A percentile compares a stretch with the other conserved stretches of the same genome.
Conservation (phyloP, 495 filamentous ascomycete genomes). For the Lasiosphaeria hispida region DNA sequence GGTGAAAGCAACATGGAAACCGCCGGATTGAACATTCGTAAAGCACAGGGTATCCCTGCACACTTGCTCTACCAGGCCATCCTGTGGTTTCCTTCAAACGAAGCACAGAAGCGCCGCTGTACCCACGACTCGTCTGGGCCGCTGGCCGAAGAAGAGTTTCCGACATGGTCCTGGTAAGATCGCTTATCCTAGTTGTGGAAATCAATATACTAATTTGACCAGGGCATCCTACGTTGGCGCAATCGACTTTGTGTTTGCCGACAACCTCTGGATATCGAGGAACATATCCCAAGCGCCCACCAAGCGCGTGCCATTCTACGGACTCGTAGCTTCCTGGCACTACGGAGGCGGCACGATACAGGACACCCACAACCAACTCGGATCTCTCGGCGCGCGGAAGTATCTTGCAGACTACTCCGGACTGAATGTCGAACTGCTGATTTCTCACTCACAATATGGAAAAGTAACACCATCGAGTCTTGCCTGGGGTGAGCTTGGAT, state of each 20-base stretch:
- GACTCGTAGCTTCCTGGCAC: not conserved
- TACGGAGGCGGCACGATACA: not conserved
- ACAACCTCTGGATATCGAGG: not conserved
- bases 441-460: no score
- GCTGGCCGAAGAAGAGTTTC: no score
- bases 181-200: no score
- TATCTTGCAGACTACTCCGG: no score
- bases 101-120: not conserved
- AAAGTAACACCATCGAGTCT: no score
- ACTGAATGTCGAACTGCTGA: no score
- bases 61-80: not conserved
- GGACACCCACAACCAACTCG: not conserved
- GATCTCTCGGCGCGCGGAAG: not conserved
- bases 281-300: not conserved
- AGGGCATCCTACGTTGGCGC: not conserved
- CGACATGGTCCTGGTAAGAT: no score
- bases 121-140: no score
- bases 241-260: not conserved
- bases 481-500: not conserved
- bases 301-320: not conserved
- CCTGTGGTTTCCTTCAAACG: not conserved
- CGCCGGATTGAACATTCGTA: not conserved
- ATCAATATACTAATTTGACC: not conserved
- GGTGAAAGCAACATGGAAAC: not conserved
- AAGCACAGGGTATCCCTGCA: not conserved